Conservation (phyloP, 257 asterid genomes). For the Solanum bulbocastanum region DNA sequence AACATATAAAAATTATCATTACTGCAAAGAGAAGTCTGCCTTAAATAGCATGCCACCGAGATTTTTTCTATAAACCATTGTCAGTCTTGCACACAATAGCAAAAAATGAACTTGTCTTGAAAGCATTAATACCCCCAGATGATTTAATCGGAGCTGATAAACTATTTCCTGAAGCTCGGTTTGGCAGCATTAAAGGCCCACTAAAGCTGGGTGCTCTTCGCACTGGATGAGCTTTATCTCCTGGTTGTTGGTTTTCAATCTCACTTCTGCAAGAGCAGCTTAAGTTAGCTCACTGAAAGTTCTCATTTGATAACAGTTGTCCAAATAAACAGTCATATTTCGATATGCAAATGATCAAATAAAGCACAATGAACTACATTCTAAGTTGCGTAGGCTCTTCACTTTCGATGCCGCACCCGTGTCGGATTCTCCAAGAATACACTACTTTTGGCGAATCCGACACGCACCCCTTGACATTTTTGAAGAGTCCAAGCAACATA, state of each 20-base stretch:
- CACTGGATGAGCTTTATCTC: constrained; percentile 48
- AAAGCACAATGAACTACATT: not conserved
- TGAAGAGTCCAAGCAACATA: too few relatives aligned
- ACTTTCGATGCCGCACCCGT: too few relatives aligned
- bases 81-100: not conserved
- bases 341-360: not conserved
- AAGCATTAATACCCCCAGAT: constrained; percentile 61
- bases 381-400: too few relatives aligned
- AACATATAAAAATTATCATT: not conserved
- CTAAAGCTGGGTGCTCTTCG: constrained; percentile 88
- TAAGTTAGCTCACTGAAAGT: not conserved
- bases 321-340: not conserved
- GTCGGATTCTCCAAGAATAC: too few relatives aligned
- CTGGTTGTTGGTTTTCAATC: constrained; percentile 45
- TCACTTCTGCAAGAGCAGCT: constrained; percentile 48
- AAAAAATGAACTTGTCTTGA: constrained; percentile 3
- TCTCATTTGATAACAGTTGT: not conserved
- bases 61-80: not conserved
- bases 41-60: not conserved
- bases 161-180: constrained; percentile 96
- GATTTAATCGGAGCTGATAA: constrained; percentile 98
- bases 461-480: too few relatives aligned
- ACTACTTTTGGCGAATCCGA: too few relatives aligned
- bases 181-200: constrained; percentile 93
- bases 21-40: not conserved